phyloP scores from a whole-genome alignment of 352 stramenopile species.

The Pythium dissimile region DNA sequence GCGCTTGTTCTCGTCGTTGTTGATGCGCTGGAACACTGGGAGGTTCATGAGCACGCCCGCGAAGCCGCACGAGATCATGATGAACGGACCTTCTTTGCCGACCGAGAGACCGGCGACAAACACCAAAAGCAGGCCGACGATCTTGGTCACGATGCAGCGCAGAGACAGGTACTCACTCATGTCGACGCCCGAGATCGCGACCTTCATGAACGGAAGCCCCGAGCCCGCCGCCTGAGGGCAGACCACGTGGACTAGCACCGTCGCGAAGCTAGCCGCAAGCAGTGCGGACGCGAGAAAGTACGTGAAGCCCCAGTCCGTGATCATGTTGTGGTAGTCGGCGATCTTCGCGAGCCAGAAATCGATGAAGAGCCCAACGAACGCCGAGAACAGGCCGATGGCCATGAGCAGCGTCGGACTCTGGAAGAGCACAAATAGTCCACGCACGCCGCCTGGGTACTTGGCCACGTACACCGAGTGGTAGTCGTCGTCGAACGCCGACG shows the following conservation, averaged over 20 bases:
- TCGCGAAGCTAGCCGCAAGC: constrained; percentile 40
- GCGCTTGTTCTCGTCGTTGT: constrained; percentile 76
- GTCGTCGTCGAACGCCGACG: constrained; percentile 57
- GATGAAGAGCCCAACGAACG: constrained; percentile 52
- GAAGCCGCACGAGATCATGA: constrained; percentile 86
- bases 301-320: constrained; percentile 47
- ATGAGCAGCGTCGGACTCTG: constrained; percentile 70
- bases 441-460: constrained; percentile 47
- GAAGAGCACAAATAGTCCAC: constrained; percentile 60
- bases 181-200: constrained; percentile 80
- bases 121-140: constrained; percentile 58
- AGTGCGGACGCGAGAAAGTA: constrained; percentile 62
- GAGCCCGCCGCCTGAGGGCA: constrained; percentile 72
- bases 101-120: constrained; percentile 69
- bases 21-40: constrained; percentile 59
- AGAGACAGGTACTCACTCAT: constrained; percentile 73
- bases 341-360: constrained; percentile 67
- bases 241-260: constrained; percentile 49
- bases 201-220: constrained; percentile 76
- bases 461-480: constrained; percentile 81
- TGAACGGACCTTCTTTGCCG: constrained; percentile 85
- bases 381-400: constrained; percentile 66
- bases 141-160: constrained; percentile 69
- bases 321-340: constrained; percentile 53
- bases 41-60: constrained; percentile 76